Evolutionary conservation across 768 basidiomycete species (phyloP).

Genomic region (Russula sp.): DNA sequence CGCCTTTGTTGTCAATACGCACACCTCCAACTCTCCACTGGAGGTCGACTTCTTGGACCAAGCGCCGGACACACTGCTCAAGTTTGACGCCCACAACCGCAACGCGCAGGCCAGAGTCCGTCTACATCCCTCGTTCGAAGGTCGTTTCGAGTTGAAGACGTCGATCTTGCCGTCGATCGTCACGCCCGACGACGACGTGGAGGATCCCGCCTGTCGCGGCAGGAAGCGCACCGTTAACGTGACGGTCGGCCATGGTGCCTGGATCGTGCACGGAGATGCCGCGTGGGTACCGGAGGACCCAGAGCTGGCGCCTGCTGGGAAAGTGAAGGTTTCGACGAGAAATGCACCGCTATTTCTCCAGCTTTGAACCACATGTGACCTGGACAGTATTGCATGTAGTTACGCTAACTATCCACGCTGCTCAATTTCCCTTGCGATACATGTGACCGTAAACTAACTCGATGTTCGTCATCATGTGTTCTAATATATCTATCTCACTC

Average conservation of each 20-base stretch:
- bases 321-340: constrained; percentile 14
- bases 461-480: background rate
- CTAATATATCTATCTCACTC: background rate
- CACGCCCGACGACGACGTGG: background rate
- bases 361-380: background rate
- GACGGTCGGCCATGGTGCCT: background rate
- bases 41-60: constrained; percentile 4
- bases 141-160: constrained; percentile 6
- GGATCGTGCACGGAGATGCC: background rate
- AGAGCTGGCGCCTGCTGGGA: background rate
- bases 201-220: constrained; percentile 14
- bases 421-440: background rate
- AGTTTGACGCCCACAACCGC: constrained; percentile 2
- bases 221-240: constrained; percentile 10
- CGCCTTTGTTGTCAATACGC: background rate
- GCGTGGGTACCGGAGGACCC: constrained; percentile 12
- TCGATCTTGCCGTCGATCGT: background rate
- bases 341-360: background rate
- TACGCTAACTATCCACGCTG: background rate
- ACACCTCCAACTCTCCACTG: constrained; percentile 14
- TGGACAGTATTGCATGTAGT: background rate
- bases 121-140: constrained; percentile 16
- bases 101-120: constrained; percentile 16
- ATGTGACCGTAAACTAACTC: background rate
- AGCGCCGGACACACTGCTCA: constrained; percentile 1